These are phyloP conservation scores for Colletotrichum agaves DNA, from an alignment of 2,329 filamentous ascomycete species.

Conservation along the genomic window DNA sequence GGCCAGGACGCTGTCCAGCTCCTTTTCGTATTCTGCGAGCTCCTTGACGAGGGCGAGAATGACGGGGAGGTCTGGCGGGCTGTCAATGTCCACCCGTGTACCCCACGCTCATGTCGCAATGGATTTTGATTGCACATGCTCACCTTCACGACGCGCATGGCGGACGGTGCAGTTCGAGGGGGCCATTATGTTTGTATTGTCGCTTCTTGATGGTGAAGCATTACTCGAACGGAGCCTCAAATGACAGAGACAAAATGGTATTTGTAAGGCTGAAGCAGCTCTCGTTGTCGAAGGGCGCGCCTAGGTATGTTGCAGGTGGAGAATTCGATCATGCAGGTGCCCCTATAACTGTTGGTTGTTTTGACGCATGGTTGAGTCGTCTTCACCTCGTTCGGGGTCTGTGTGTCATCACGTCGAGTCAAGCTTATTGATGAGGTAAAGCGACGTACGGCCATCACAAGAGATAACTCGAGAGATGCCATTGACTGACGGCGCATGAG, in stretches of 20 bases:
- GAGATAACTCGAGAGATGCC: not conserved
- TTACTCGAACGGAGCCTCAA: not conserved
- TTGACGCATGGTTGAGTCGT: not conserved
- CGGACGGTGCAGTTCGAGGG: slow-evolving; percentile 55
- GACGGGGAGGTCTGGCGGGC: slow-evolving; percentile 74
- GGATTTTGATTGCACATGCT: slow-evolving; percentile 5
- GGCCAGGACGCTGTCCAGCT: slow-evolving; percentile 77
- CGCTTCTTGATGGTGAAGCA: not conserved
- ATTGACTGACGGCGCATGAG: not conserved
- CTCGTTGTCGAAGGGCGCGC: slow-evolving; percentile 22
- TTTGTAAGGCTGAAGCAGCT: not conserved
- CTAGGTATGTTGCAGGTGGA: slow-evolving; percentile 27
- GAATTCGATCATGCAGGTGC: slow-evolving; percentile 5
- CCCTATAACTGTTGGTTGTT: not conserved
- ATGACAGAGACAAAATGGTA: not conserved
- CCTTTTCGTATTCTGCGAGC: slow-evolving; percentile 89
- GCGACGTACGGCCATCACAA: too few species aligned
- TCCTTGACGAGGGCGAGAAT: slow-evolving; percentile 87
- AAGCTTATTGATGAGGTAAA: not conserved
- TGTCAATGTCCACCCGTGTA: slow-evolving; percentile 1
- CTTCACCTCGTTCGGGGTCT: slow-evolving; percentile 20
- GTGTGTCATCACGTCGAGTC: slow-evolving; percentile 12
- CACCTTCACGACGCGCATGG: slow-evolving; percentile 70
- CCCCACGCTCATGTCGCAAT: not conserved
- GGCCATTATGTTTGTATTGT: slow-evolving; percentile 44